Percentiles rank a stretch among this genome's conserved stretches.
Evolutionary conservation across 331 rosid species (phyloP).

Genomic region (Dryas integrifolia): DNA sequence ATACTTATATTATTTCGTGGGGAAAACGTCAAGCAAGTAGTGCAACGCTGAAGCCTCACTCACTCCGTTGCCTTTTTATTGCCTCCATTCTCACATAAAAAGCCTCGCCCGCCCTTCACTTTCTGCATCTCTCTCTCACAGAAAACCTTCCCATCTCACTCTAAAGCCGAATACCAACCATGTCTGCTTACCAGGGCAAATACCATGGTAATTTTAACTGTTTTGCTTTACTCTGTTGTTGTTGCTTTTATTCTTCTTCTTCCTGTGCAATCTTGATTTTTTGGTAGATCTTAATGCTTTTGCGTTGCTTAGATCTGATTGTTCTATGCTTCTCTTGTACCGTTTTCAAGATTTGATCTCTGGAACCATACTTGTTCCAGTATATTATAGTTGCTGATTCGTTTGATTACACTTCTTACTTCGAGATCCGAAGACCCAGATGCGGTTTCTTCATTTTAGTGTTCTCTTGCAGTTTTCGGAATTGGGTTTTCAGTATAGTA

Average conservation of each 20-base stretch:
- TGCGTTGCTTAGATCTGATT: constrained; percentile 9
- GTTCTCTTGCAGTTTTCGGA: constrained; percentile 1
- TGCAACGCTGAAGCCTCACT: background rate
- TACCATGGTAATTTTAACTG: constrained; percentile 32
- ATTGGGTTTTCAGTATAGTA: background rate
- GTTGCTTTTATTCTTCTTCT: background rate
- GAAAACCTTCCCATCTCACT: background rate
- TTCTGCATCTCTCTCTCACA: background rate
- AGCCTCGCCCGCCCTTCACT: constrained; percentile 8
- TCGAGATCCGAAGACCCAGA: background rate
- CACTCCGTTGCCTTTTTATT: background rate
- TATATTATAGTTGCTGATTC: background rate
- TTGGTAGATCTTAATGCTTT: background rate
- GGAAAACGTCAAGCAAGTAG: background rate
- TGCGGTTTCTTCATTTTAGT: background rate
- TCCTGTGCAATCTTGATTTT: too few species aligned
- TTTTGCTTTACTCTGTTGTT: too few species aligned
- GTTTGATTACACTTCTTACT: background rate
- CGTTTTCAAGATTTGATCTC: background rate
- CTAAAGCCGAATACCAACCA: background rate
- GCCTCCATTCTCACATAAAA: background rate
- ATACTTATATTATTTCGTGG: background rate
- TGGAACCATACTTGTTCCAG: background rate
- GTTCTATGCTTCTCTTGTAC: background rate
- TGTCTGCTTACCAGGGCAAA: constrained; percentile 35